A percentile compares a stretch with the other conserved stretches of the same genome.
Evolutionary conservation across 176 grass and related monocot species (phyloP).

Genomic region (Triticum urartu): DNA sequence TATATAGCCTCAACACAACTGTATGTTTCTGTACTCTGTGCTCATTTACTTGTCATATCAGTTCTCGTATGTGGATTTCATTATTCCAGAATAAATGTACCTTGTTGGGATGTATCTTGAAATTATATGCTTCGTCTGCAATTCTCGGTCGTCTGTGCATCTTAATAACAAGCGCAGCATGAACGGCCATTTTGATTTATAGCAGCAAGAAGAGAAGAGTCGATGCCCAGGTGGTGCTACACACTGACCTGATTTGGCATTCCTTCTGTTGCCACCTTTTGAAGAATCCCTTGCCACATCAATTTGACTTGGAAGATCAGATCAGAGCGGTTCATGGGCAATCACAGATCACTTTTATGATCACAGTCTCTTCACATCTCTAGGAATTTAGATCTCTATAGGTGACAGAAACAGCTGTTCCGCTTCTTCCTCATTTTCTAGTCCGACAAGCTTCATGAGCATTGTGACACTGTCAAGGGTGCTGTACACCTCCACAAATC

Average conservation of each 20-base stretch:
- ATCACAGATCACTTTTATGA: neutral
- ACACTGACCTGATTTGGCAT: neutral
- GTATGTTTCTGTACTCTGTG: neutral
- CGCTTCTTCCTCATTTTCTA: slow-evolving; percentile 28
- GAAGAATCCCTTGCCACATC: neutral
- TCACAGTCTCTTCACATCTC: neutral
- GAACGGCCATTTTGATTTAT: neutral
- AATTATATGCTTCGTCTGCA: neutral
- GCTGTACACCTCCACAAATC: slow-evolving; percentile 51
- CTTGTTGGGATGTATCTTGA: neutral
- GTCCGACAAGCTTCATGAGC: slow-evolving; percentile 41
- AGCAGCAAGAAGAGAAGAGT: neutral
- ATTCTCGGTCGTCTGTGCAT: neutral
- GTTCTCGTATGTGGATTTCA: neutral
- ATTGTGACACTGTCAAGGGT: slow-evolving; percentile 50
- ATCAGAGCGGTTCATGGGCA: neutral
- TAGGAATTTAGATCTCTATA: neutral
- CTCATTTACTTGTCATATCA: neutral
- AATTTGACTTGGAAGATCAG: neutral
- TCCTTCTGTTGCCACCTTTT: neutral
- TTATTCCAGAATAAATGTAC: neutral
- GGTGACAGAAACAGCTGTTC: slow-evolving; percentile 28
- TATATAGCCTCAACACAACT: neutral
- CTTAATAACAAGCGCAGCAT: neutral
- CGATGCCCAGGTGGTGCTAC: neutral